phyloP scores from a whole-genome alignment of 768 basidiomycete species.

The Suillus tomentosus region DNA sequence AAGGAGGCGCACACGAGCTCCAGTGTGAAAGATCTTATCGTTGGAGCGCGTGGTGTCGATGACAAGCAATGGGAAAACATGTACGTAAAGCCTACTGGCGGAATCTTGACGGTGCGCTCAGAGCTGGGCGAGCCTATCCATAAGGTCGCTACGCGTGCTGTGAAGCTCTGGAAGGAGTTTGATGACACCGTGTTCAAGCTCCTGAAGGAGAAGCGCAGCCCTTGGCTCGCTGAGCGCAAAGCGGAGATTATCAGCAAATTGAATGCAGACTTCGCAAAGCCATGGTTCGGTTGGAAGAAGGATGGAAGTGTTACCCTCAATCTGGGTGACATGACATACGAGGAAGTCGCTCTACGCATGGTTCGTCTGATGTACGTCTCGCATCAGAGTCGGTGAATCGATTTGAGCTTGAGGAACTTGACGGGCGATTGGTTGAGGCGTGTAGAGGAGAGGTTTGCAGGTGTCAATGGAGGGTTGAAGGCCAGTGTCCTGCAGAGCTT shows the following conservation, averaged over 20 bases:
- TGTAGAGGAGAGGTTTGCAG: constrained; percentile 93
- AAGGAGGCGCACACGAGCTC: no score
- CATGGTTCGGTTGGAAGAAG: constrained; percentile 98
- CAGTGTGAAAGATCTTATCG: no score
- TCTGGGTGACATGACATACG: constrained; percentile 97
- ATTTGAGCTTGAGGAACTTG: constrained; percentile 86
- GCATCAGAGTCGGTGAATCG: constrained; percentile 93
- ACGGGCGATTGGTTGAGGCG: constrained; percentile 97
- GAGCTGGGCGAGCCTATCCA: no score
- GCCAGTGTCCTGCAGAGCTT: constrained; percentile 87
- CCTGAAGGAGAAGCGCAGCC: constrained; percentile 91
- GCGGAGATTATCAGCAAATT: constrained; percentile 89
- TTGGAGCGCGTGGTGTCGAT: no score
- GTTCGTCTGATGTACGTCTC: constrained; percentile 91
- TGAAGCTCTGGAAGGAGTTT: no score
- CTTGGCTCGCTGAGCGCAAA: constrained; percentile 86
- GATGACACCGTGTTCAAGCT: no score
- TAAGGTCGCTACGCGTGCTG: no score
- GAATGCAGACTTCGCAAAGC: constrained; percentile 95
- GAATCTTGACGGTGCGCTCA: no score
- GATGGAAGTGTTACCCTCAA: constrained; percentile 82
- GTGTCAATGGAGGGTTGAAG: constrained; percentile 80
- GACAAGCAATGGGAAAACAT: no score
- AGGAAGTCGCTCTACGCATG: constrained; percentile 91
- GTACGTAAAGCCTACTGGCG: no score